phyloP scores from a whole-genome alignment of 2,329 filamentous ascomycete genomes.

The Helotiales sp. region DNA sequence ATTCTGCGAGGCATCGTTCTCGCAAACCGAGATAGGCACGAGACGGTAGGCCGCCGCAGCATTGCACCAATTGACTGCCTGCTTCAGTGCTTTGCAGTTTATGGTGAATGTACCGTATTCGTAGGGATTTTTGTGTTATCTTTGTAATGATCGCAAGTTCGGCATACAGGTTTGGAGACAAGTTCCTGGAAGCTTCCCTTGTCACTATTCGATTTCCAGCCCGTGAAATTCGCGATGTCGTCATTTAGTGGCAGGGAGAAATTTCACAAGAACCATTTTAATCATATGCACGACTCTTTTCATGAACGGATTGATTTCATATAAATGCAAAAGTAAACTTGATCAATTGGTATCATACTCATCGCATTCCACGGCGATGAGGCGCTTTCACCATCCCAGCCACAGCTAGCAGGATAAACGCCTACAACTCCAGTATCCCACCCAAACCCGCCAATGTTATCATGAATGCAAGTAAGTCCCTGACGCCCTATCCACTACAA shows the following conservation, averaged over 20 bases:
- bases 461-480: not conserved
- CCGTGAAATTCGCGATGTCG: too few relatives aligned
- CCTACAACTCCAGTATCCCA: not conserved
- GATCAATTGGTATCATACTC: not conserved
- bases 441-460: not conserved
- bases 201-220: not conserved
- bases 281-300: too few relatives aligned
- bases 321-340: not conserved
- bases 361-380: not conserved
- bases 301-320: not conserved
- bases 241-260: too few relatives aligned
- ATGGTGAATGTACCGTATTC: conserved; percentile 12
- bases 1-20: conserved; percentile 9
- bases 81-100: not conserved
- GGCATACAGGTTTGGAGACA: not conserved
- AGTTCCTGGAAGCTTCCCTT: not conserved
- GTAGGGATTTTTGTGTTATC: not conserved
- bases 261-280: too few relatives aligned
- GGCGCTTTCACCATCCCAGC: not conserved
- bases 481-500: not conserved
- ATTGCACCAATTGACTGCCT: conserved; percentile 23
- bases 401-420: not conserved
- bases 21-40: conserved; percentile 21
- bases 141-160: not conserved
- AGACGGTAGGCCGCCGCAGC: conserved; percentile 25